Evolutionary conservation across 768 basidiomycete genomes (phyloP).

Genomic region (Guyanaporus albipodus): DNA sequence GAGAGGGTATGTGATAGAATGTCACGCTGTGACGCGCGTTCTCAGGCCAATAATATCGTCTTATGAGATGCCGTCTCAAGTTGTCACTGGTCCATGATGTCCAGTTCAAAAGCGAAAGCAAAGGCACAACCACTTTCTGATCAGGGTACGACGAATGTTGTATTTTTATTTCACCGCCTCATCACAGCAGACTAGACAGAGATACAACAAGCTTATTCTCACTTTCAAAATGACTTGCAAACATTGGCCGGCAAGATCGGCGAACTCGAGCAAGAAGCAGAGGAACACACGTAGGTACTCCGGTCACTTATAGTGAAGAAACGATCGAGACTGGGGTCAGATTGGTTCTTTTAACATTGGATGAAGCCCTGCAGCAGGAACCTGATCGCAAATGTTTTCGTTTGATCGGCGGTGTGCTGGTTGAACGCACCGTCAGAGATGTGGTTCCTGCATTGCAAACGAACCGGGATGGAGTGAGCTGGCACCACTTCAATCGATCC

Average conservation of each 20-base stretch:
- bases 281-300: conserved; percentile 81
- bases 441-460: conserved; percentile 87
- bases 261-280: conserved; percentile 92
- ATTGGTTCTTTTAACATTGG: conserved; percentile 82
- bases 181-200: conserved; percentile 59
- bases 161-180: conserved; percentile 21
- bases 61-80: too few relatives aligned
- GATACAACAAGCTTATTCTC: conserved; percentile 76
- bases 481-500: neutral
- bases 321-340: conserved; percentile 38
- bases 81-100: conserved; percentile 34
- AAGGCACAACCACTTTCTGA: conserved; percentile 58
- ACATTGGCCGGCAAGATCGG: conserved; percentile 92
- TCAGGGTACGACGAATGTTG: conserved; percentile 53
- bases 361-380: conserved; percentile 76
- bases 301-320: neutral
- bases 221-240: conserved; percentile 85
- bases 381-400: conserved; percentile 95
- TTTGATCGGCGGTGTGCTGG: conserved; percentile 91
- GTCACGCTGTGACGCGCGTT: conserved; percentile 25
- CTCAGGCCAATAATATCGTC: conserved; percentile 31
- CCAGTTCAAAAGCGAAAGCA: conserved; percentile 52
- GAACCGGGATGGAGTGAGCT: conserved; percentile 81
- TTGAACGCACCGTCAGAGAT: conserved; percentile 93
- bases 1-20: conserved; percentile 22